A percentile compares a stretch with the other conserved stretches of the same genome.
phyloP scores from a whole-genome alignment of 441 rosid species.

The Biscutella laevigata region DNA sequence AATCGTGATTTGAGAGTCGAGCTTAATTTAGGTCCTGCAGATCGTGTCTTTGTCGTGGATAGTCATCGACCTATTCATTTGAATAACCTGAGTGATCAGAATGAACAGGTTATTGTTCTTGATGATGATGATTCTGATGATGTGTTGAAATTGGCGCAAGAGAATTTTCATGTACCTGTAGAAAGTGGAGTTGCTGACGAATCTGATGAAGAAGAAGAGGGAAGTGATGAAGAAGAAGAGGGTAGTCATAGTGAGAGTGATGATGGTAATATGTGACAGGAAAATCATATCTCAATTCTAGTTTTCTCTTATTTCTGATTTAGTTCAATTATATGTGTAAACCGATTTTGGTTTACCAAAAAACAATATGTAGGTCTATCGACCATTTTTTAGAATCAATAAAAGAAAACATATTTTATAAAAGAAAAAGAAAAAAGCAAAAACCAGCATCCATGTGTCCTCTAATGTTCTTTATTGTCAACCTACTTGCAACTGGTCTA shows the following conservation, averaged over 20 bases:
- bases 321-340: too few relatives aligned
- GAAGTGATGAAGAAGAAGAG: conserved; percentile 33
- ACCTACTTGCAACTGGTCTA: conserved; percentile 34
- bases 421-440: too few relatives aligned
- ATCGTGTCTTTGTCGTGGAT: conserved; percentile 74
- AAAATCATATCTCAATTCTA: too few relatives aligned
- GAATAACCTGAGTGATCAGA: conserved; percentile 65
- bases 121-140: conserved; percentile 55
- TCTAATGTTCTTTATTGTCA: conserved; percentile 14
- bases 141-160: conserved; percentile 62
- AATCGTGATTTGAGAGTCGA: conserved; percentile 61
- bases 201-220: conserved; percentile 37
- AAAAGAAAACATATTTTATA: too few relatives aligned
- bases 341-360: too few relatives aligned
- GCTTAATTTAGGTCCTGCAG: conserved; percentile 48
- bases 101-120: conserved; percentile 75
- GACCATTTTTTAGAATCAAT: too few relatives aligned
- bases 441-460: too few relatives aligned
- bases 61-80: conserved; percentile 89
- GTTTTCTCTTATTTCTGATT: too few relatives aligned
- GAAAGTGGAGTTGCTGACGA: conserved; percentile 25
- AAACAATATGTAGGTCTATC: too few relatives aligned
- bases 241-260: too few relatives aligned
- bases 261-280: too few relatives aligned
- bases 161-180: conserved; percentile 29